Conservation (phyloP, 805 yeast genomes). For the Pichia nakasei region DNA sequence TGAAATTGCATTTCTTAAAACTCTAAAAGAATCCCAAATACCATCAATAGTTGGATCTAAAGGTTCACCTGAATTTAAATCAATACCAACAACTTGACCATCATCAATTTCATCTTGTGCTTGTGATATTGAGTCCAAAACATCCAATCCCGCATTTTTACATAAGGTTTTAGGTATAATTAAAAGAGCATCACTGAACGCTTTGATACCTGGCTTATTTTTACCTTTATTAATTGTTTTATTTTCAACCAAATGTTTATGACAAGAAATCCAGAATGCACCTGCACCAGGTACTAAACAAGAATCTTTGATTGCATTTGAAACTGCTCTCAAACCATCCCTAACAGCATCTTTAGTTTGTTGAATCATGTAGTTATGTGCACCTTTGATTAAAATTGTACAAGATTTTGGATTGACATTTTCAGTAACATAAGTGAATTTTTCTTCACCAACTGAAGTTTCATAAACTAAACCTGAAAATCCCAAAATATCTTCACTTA, state of each 20-base stretch:
- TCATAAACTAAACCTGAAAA: conserved; percentile 86
- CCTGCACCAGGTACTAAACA: conserved; percentile 95
- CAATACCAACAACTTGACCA: conserved; percentile 82
- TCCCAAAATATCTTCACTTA: conserved; percentile 72
- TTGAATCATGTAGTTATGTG: conserved; percentile 77
- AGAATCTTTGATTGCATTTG: conserved; percentile 81
- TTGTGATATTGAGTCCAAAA: conserved; percentile 77
- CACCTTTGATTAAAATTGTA: conserved; percentile 87
- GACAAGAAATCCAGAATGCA: conserved; percentile 81
- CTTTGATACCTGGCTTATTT: conserved; percentile 81
- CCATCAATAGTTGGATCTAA: conserved; percentile 93
- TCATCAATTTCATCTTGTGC: conserved; percentile 85
- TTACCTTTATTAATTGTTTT: conserved; percentile 64
- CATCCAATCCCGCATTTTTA: conserved; percentile 88
- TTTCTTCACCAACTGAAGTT: conserved; percentile 93
- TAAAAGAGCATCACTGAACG: conserved; percentile 86
- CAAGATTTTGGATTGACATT: conserved; percentile 83
- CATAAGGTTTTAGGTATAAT: conserved; percentile 90
- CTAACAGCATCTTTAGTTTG: conserved; percentile 97
- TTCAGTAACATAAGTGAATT: conserved; percentile 92
- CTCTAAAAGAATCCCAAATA: conserved; percentile 94
- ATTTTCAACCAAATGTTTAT: conserved; percentile 51
- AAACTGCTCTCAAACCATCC: conserved; percentile 92
- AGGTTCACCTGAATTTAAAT: conserved; percentile 86
- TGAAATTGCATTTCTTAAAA: conserved; percentile 82